Percentiles rank a stretch among this genome's conserved stretches.
These are phyloP conservation scores for Yamadazyma aaseri DNA, from an alignment of 1,139 yeast genomes.

Conservation along the genomic window DNA sequence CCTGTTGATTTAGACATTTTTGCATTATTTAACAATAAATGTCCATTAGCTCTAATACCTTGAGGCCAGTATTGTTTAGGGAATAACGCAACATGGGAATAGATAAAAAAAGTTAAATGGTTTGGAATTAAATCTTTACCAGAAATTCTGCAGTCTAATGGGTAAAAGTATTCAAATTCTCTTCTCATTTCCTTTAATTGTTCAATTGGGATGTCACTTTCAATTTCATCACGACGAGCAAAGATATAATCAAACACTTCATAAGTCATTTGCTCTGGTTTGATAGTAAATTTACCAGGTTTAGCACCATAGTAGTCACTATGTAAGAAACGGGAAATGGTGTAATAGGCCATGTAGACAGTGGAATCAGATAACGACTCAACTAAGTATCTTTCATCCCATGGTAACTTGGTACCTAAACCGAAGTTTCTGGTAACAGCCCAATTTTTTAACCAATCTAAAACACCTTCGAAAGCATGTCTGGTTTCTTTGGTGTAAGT, in stretches of 20 bases:
- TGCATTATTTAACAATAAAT: slow-evolving; percentile 89
- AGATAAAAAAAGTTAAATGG: slow-evolving; percentile 93
- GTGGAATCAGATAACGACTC: slow-evolving; percentile 97
- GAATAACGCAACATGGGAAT: slow-evolving; percentile 90
- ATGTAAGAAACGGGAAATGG: slow-evolving; percentile 84
- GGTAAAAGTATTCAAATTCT: slow-evolving; percentile 95
- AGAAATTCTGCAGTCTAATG: slow-evolving; percentile 85
- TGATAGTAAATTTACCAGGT: slow-evolving; percentile 69
- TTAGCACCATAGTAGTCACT: slow-evolving; percentile 80
- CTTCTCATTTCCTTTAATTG: slow-evolving; percentile 76
- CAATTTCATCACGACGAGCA: slow-evolving; percentile 62
- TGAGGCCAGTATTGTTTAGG: slow-evolving; percentile 89
- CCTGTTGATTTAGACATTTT: slow-evolving; percentile 99
- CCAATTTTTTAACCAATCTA: slow-evolving; percentile 98
- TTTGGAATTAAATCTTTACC: slow-evolving; percentile 98
- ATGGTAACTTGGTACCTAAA: slow-evolving; percentile 91
- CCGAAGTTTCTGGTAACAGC: slow-evolving; percentile 97
- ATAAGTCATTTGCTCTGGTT: slow-evolving; percentile 85
- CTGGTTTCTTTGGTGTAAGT: slow-evolving; percentile 82
- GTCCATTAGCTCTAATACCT: slow-evolving; percentile 95
- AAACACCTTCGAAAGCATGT: slow-evolving; percentile 90
- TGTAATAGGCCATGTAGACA: slow-evolving; percentile 92
- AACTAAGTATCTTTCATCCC: slow-evolving; percentile 93
- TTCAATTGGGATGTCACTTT: slow-evolving; percentile 61
- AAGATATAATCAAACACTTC: slow-evolving; percentile 93